Evolutionary conservation across 306 rosid genomes (phyloP).

Genomic region (Lathyrus sativus): DNA sequence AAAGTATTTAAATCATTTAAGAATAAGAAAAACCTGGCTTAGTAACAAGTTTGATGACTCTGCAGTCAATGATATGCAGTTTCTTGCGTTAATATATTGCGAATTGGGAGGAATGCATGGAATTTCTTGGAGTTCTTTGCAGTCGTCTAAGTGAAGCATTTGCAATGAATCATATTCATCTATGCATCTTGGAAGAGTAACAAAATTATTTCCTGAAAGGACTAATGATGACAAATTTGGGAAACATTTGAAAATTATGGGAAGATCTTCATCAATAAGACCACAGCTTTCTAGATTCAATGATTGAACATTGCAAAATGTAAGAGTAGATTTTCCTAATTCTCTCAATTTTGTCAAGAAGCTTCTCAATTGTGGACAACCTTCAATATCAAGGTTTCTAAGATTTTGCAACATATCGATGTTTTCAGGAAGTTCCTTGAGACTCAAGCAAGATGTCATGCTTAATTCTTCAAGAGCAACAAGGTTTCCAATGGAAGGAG

Average conservation of each 20-base stretch:
- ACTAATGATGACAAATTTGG: conserved; percentile 38
- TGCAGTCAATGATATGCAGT: conserved; percentile 41
- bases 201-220: conserved; percentile 43
- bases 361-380: conserved; percentile 37
- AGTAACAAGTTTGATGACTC: conserved; percentile 17
- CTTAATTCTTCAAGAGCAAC: conserved; percentile 40
- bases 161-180: conserved; percentile 32
- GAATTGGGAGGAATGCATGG: conserved; percentile 37
- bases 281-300: conserved; percentile 44
- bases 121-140: conserved; percentile 41
- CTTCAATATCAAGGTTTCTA: conserved; percentile 45
- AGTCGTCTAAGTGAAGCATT: conserved; percentile 42
- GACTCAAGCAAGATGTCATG: conserved; percentile 51
- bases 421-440: conserved; percentile 43
- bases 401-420: conserved; percentile 43
- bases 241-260: conserved; percentile 43
- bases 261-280: conserved; percentile 50
- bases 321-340: conserved; percentile 18
- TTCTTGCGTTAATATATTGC: conserved; percentile 41
- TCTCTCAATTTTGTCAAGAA: conserved; percentile 38
- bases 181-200: conserved; percentile 39
- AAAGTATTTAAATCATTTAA: background rate
- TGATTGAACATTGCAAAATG: conserved; percentile 36
- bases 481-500: conserved; percentile 49
- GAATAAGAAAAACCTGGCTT: conserved; percentile 16